A percentile compares a stretch with the other conserved stretches of the same genome.
Evolutionary conservation across 2,329 filamentous ascomycete species (phyloP).

Genomic region (Clonostachys chloroleuca): DNA sequence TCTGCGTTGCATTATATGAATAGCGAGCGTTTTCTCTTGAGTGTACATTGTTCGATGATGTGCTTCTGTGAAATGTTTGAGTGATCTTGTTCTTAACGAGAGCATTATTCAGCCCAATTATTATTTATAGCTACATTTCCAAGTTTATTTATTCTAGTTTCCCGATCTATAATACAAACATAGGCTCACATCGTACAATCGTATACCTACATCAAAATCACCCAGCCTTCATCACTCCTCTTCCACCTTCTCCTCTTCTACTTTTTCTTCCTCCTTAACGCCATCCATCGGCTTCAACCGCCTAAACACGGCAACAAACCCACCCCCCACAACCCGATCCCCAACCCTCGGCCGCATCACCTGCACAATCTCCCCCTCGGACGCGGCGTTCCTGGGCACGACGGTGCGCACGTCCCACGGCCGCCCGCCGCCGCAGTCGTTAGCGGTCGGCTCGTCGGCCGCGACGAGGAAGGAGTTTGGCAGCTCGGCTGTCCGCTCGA

Average conservation of each 20-base stretch:
- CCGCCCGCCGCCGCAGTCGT: slow-evolving; percentile 44
- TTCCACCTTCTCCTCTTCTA: slow-evolving; percentile 1
- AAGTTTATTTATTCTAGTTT: too few relatives aligned
- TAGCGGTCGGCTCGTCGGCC: slow-evolving; percentile 15
- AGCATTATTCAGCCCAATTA: too few relatives aligned
- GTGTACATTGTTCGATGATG: neutral
- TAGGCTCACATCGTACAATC: too few relatives aligned
- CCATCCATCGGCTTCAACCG: slow-evolving; percentile 16
- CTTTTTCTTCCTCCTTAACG: neutral
- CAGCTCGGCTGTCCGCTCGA: slow-evolving; percentile 59
- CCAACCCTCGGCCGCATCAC: slow-evolving; percentile 37
- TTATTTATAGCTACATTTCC: too few relatives aligned
- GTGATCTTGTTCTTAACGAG: too few relatives aligned
- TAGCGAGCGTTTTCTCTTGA: too few relatives aligned
- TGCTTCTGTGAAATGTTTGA: too few relatives aligned
- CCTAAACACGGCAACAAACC: slow-evolving; percentile 31
- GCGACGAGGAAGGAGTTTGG: slow-evolving; percentile 12
- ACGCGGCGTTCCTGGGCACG: slow-evolving; percentile 14
- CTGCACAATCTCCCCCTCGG: slow-evolving; percentile 18
- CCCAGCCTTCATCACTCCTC: neutral
- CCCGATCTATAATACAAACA: too few relatives aligned
- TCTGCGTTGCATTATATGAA: too few relatives aligned
- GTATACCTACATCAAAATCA: too few relatives aligned
- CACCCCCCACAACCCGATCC: slow-evolving; percentile 29
- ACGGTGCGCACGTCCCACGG: slow-evolving; percentile 60